Conservation (phyloP, 2,329 filamentous ascomycete species). For the Zasmidium cellare region DNA sequence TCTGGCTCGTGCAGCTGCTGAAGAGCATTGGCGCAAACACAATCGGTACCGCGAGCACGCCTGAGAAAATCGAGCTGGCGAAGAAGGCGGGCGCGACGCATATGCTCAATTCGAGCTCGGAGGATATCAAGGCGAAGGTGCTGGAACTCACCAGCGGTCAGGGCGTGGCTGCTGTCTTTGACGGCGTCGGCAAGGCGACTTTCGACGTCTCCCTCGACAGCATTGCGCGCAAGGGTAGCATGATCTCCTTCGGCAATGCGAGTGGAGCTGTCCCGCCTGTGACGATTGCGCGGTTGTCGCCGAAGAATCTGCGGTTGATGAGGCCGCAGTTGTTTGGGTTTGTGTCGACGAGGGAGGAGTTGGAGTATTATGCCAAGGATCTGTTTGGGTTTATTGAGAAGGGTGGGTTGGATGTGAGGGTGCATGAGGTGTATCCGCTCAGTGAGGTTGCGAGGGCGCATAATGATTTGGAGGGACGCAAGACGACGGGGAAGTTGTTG, state of each 20-base stretch:
- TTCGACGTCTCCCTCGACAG: conserved; percentile 77
- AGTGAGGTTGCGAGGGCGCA: conserved; percentile 73
- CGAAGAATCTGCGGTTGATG: conserved; percentile 76
- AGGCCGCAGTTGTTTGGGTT: conserved; percentile 75
- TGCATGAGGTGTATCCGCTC: conserved; percentile 77
- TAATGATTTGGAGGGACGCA: conserved; percentile 74
- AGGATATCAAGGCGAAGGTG: conserved; percentile 61
- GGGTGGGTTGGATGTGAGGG: conserved; percentile 68
- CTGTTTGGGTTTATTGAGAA: conserved; percentile 71
- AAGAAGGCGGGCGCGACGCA: conserved; percentile 69
- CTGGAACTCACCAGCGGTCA: conserved; percentile 69
- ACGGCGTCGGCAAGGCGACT: conserved; percentile 81
- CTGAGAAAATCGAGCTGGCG: conserved; percentile 71
- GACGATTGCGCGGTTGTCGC: conserved; percentile 59
- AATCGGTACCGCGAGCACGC: conserved; percentile 75
- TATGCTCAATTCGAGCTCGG: conserved; percentile 66
- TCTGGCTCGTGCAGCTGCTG: conserved; percentile 74
- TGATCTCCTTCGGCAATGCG: conserved; percentile 81
- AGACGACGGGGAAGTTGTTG: conserved; percentile 81
- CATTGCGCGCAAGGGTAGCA: conserved; percentile 72
- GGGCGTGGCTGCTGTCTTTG: conserved; percentile 77
- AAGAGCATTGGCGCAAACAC: conserved; percentile 70
- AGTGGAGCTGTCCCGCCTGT: conserved; percentile 75
- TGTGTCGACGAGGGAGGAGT: conserved; percentile 67
- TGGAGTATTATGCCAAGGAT: conserved; percentile 68